Evolutionary conservation across 352 stramenopile species (phyloP).

Genomic region (Phytophthora fragariae): DNA sequence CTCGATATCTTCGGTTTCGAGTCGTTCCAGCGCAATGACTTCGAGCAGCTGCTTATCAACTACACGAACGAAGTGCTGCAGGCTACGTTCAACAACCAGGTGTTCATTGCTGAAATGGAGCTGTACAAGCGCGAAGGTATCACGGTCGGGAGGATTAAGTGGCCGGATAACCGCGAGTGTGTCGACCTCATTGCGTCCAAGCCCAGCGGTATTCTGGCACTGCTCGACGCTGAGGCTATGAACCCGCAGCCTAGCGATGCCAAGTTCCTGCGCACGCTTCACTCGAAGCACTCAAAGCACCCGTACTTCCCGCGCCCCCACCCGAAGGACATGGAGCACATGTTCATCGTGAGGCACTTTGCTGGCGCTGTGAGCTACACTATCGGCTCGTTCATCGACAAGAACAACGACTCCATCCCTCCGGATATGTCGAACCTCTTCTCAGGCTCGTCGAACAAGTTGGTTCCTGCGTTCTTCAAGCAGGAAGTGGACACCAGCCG

Average conservation of each 20-base stretch:
- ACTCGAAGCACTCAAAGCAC: constrained; percentile 88
- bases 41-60: constrained; percentile 92
- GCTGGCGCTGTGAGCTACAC: constrained; percentile 91
- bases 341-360: constrained; percentile 93
- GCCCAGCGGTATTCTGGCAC: constrained; percentile 78
- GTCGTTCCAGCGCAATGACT: constrained; percentile 92
- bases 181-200: constrained; percentile 90
- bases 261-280: constrained; percentile 86
- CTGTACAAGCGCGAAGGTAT: constrained; percentile 93
- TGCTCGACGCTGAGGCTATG: constrained; percentile 90
- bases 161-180: constrained; percentile 92
- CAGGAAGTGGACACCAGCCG: constrained; percentile 58
- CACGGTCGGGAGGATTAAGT: constrained; percentile 90
- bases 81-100: constrained; percentile 91
- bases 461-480: constrained; percentile 77
- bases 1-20: constrained; percentile 94
- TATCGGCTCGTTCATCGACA: constrained; percentile 91
- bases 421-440: constrained; percentile 88
- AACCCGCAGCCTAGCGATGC: constrained; percentile 92
- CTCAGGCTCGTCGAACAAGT: constrained; percentile 64
- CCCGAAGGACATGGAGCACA: constrained; percentile 90
- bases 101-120: constrained; percentile 92
- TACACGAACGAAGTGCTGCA: constrained; percentile 92
- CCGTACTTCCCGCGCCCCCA: constrained; percentile 87
- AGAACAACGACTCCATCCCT: constrained; percentile 92